phyloP scores from a whole-genome alignment of 2,329 filamentous ascomycete species.

The Pseudogymnoascus sp. region DNA sequence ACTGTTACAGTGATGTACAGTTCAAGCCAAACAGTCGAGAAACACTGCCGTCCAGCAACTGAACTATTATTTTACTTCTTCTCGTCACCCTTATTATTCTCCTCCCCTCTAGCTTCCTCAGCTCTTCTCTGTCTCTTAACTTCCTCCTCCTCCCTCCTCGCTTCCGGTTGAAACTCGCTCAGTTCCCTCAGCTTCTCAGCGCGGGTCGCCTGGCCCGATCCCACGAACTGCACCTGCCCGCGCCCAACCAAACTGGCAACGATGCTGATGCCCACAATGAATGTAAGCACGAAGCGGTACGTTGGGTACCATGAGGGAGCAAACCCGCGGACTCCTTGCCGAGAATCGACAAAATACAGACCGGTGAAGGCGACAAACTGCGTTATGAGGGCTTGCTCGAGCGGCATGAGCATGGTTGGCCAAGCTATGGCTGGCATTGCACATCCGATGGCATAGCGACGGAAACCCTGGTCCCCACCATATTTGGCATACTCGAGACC shows the following conservation, averaged over 20 bases:
- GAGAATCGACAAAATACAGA: conserved; percentile 76
- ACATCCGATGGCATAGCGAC: conserved; percentile 76
- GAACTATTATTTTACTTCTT: not conserved
- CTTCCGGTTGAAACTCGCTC: not conserved
- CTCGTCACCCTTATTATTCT: not conserved
- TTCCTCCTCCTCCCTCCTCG: not conserved
- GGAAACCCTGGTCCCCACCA: conserved; percentile 58
- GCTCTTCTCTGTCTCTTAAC: not conserved
- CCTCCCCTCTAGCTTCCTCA: not conserved
- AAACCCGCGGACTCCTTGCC: conserved; percentile 65
- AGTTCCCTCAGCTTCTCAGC: not conserved
- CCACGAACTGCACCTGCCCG: conserved; percentile 51
- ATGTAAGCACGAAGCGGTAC: conserved; percentile 88
- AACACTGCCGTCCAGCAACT: not conserved
- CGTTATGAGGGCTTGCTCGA: conserved; percentile 74
- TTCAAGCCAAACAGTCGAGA: not conserved
- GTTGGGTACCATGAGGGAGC: conserved; percentile 76
- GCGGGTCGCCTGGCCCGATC: not conserved
- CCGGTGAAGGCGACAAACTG: conserved; percentile 81
- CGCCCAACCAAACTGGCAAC: conserved; percentile 73
- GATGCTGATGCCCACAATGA: conserved; percentile 76
- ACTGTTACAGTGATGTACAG: not conserved
- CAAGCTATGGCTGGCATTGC: conserved; percentile 73
- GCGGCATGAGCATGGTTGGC: conserved; percentile 77
- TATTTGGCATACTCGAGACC: conserved; percentile 75